Percentiles rank a stretch among this genome's conserved stretches.
Evolutionary conservation across 129 eudicot genomes (phyloP).

Genomic region (Rutidosis leptorrhynchoides): DNA sequence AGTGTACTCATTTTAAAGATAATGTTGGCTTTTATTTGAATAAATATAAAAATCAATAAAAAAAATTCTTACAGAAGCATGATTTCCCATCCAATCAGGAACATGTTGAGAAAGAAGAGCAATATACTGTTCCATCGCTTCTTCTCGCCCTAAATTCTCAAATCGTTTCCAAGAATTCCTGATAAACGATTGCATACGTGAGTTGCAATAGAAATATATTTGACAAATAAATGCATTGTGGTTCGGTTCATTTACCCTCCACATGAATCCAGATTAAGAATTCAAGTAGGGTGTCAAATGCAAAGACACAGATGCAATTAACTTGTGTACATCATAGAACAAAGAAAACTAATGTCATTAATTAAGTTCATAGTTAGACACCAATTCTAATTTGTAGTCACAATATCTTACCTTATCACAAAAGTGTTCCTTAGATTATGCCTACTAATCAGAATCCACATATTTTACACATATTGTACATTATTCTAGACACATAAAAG

Average conservation of each 20-base stretch:
- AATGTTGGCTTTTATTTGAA: background rate
- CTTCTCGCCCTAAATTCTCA: constrained; percentile 63
- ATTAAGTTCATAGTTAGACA: too few relatives aligned
- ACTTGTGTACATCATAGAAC: too few relatives aligned
- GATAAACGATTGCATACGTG: constrained; percentile 15
- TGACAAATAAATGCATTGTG: background rate
- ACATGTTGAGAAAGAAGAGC: constrained; percentile 47
- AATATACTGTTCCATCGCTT: constrained; percentile 75
- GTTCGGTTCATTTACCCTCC: background rate
- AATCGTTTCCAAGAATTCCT: constrained; percentile 81
- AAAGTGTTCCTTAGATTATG: too few relatives aligned
- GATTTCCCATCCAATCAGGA: constrained; percentile 57
- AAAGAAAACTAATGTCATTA: too few relatives aligned
- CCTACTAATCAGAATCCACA: background rate
- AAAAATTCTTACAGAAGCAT: constrained; percentile 35
- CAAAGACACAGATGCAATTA: too few relatives aligned
- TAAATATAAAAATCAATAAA: background rate
- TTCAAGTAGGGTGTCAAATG: too few relatives aligned
- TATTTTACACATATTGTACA: background rate
- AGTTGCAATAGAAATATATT: background rate
- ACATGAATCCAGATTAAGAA: background rate
- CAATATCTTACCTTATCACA: too few relatives aligned
- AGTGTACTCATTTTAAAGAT: background rate
- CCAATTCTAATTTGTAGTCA: too few relatives aligned
- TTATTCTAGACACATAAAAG: background rate